Base-by-base conservation (phyloP, 345 rosid genomes). In the Odontarrhena argentea region DNA sequence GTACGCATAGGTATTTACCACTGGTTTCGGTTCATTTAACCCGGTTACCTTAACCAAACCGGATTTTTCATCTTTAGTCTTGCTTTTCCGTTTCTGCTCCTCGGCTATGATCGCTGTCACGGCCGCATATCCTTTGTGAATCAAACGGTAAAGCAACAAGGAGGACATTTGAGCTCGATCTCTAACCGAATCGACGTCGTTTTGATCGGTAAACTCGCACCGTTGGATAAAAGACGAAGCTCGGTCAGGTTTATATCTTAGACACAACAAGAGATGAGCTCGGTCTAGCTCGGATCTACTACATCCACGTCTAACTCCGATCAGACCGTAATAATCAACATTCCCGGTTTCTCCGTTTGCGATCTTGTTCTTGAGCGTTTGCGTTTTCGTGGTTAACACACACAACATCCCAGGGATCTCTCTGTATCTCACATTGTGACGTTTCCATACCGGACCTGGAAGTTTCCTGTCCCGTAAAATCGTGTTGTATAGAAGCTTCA, bases 391-490 rank as follows among this genome's bases (percentile, higher is more conserved):
- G 1, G 96, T 78, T 57, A 94, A 78, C 0, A 85, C 85, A 18
- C 94, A 88, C 25, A 94, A 68, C 45, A 77, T 88, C 57, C 91
- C 97, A 0, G 99, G 97, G 53, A 94, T 88, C 35, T 94, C 99
- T 28, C 88, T 73, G 84, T 90, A 94, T 38, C 84, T 77, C 9
- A 91, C 95, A 5, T 85, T 76, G 73, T 91, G 97, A 7, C 86
- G 82, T 78, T 94, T 94, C 99, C 99, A 94, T 10, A 78, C 86
- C 26, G 99, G 99, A 24, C 99, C 99, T 0, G 96, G 99, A 8
- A 94, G 95, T 69, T 88, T 91, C 73, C 96, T 64, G 8, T 90
- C 94, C 0, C 99, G 84, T 56, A 91, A 63, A 69, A 94, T 84
- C 10, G 99, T 82, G 76, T 94, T 94, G 76, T 84, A 94, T 4